Evolutionary conservation across 768 basidiomycete species (phyloP), one percentile per base, ranked within the genome.

Genomic region (Serendipita sp.): DNA sequence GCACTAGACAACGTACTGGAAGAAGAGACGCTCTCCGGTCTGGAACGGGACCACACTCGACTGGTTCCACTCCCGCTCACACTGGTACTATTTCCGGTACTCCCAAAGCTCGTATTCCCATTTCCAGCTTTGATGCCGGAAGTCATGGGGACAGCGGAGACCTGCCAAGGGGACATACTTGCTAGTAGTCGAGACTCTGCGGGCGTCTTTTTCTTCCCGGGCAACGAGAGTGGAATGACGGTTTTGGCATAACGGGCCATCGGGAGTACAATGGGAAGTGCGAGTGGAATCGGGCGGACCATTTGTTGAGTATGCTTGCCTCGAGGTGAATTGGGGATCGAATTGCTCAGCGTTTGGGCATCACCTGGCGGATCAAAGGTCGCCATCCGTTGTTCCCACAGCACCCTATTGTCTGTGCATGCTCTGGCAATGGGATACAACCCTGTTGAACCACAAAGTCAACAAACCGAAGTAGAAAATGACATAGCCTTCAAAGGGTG

Each of bases 361-460:
- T 43, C 44, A 17, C 43, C 26, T 3, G 53, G 28, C 7, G 64
- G 42, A 7, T 42, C 34, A 16, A 68, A 48, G 20, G 75, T 73
- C 5, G 71, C 74, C 34, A 76, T 69, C 2, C 81, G 80, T 22
- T 74, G 73, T 67, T 80, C 75, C 93, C 93, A 95, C 44, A 79
- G 72, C 17, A 75, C 70, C 16, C 91, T 77, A 69, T 95, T 95
- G 41, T 75, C 74, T 33, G 77, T 74, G 70, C 90, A 90, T 64
- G 84, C 82, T 26, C 78, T 75, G 0, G 82, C 80, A 66, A 85
- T 88, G 65, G 11, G 26, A 60, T 22, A 14, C 24, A 17, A 60
- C 31, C 53, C 34, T 60, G 17, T 38, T 42, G 26, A 34, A 43
- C 1, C 51, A 56, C 60, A 22, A 60, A 61, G 26, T 48, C 41